Evolutionary conservation across 805 yeast species (phyloP).

Genomic region (Metschnikowia bowlesiae): DNA sequence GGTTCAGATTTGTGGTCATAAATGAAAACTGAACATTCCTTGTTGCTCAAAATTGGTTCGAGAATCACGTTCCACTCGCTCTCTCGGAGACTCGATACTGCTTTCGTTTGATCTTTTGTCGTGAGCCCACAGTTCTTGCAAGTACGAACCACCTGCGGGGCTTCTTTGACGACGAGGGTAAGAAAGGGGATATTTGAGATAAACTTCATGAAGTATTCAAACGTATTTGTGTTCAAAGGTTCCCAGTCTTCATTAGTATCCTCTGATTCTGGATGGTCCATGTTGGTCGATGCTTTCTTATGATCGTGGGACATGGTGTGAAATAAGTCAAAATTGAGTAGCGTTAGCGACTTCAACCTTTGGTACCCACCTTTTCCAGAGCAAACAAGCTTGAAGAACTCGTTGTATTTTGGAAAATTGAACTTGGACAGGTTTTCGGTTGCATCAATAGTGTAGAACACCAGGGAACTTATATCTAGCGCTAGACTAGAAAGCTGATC

Average conservation of each 20-base stretch:
- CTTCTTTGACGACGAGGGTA: conserved; percentile 23
- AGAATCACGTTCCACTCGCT: conserved; percentile 19
- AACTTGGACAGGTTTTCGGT: conserved; percentile 19
- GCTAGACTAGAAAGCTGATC: conserved; percentile 34
- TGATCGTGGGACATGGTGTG: conserved; percentile 17
- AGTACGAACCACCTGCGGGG: conserved; percentile 20
- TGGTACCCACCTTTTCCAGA: conserved; percentile 31
- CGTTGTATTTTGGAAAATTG: conserved; percentile 28
- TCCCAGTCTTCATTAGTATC: conserved; percentile 14
- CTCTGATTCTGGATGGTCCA: background rate
- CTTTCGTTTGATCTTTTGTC: conserved; percentile 10
- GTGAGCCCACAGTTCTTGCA: conserved; percentile 34
- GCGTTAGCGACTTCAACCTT: conserved; percentile 21
- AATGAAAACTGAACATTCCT: conserved; percentile 13
- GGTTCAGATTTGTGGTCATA: conserved; percentile 13
- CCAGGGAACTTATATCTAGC: conserved; percentile 47
- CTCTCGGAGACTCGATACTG: conserved; percentile 9
- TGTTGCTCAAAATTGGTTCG: conserved; percentile 14
- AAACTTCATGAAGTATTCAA: conserved; percentile 18
- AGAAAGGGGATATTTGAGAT: conserved; percentile 22
- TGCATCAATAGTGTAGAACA: conserved; percentile 30
- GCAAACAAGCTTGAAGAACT: conserved; percentile 28
- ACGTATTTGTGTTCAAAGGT: conserved; percentile 20
- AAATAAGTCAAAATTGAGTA: conserved; percentile 32
- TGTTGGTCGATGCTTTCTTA: background rate